A percentile compares a stretch with the other conserved stretches of the same genome.
phyloP scores from a whole-genome alignment of 371 early-diverging fungal genomes.

The Apophysomyces variabilis region DNA sequence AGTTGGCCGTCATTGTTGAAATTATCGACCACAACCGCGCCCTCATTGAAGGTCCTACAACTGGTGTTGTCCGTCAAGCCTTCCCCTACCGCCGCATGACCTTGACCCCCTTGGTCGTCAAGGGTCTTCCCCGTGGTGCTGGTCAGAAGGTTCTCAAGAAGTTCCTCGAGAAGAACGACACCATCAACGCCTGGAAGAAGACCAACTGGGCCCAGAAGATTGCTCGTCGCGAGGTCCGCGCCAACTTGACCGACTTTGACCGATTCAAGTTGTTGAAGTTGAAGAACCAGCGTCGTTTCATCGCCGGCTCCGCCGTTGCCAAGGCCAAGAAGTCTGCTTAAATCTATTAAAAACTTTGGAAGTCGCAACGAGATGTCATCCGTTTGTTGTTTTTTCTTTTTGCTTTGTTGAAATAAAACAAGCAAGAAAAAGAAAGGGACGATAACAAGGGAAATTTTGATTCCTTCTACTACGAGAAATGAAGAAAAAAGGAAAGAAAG shows the following conservation, averaged over 20 bases:
- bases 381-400: background rate
- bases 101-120: slow-evolving; percentile 87
- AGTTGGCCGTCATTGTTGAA: slow-evolving; percentile 97
- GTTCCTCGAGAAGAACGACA: slow-evolving; percentile 83
- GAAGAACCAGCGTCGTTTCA: slow-evolving; percentile 67
- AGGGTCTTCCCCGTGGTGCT: slow-evolving; percentile 85
- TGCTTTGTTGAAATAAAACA: slow-evolving; percentile 7
- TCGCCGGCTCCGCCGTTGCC: slow-evolving; percentile 39
- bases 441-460: background rate
- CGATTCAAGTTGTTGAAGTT: slow-evolving; percentile 93
- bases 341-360: slow-evolving; percentile 12
- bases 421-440: background rate
- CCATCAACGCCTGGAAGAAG: slow-evolving; percentile 80
- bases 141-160: slow-evolving; percentile 80
- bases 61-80: slow-evolving; percentile 89
- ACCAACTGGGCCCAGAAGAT: slow-evolving; percentile 96
- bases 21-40: slow-evolving; percentile 98
- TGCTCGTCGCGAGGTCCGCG: slow-evolving; percentile 76
- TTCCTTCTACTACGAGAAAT: background rate
- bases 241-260: slow-evolving; percentile 90
- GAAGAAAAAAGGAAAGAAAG: no score
- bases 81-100: slow-evolving; percentile 85
- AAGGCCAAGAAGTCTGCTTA: slow-evolving; percentile 57
- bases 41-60: slow-evolving; percentile 97
- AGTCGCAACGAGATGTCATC: no score